Percentiles rank a stretch among this genome's conserved stretches.
Evolutionary conservation across 192 early-diverging fungal species (phyloP).

Genomic region (Coemansia sp.): DNA sequence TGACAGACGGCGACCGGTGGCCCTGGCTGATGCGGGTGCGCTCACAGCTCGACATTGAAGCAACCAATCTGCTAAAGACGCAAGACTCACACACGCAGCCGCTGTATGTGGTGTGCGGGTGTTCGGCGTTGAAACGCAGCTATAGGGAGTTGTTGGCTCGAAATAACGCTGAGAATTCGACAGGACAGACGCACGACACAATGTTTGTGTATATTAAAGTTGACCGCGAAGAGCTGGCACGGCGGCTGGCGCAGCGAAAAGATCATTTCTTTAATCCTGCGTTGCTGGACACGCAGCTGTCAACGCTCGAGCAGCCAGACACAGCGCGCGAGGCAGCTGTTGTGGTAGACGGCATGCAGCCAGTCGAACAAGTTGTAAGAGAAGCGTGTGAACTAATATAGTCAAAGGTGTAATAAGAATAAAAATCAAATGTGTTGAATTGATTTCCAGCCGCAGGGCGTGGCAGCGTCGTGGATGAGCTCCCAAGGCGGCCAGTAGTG

Average conservation of each 20-base stretch:
- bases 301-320: constrained; percentile 57
- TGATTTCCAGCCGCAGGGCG: constrained; percentile 55
- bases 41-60: constrained; percentile 29
- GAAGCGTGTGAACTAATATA: constrained; percentile 18
- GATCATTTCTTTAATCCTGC: constrained; percentile 58
- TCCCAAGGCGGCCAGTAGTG: constrained; percentile 78
- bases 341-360: constrained; percentile 21
- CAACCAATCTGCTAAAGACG: constrained; percentile 17
- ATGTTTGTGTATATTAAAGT: constrained; percentile 65
- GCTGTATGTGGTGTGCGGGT: constrained; percentile 59
- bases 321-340: constrained; percentile 35
- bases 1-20: constrained; percentile 66
- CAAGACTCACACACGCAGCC: constrained; percentile 1
- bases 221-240: constrained; percentile 39
- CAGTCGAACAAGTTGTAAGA: constrained; percentile 15
- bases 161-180: constrained; percentile 4
- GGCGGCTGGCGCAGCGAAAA: constrained; percentile 52
- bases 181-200: constrained; percentile 26
- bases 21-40: constrained; percentile 63
- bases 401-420: constrained; percentile 11
- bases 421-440: constrained; percentile 14
- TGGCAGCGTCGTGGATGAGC: constrained; percentile 54
- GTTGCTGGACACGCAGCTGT: constrained; percentile 65
- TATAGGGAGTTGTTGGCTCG: constrained; percentile 66
- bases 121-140: constrained; percentile 61